These are phyloP conservation scores for Theobroma cacao DNA, from an alignment of 345 rosid genomes.

Conservation along the genomic window DNA sequence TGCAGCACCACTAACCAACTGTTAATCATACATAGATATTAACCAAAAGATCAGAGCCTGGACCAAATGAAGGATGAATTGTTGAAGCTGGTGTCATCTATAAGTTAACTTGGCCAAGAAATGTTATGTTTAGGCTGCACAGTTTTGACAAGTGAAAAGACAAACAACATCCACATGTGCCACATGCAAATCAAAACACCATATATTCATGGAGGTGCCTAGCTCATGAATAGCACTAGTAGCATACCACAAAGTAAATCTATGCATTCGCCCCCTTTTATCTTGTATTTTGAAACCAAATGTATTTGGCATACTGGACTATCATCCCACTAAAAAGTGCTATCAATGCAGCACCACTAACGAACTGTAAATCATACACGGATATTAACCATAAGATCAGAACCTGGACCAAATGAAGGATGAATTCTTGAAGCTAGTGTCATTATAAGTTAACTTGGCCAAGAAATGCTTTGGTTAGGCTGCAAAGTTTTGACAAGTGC, in stretches of 20 bases:
- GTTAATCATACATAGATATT: not conserved
- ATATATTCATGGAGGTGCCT: not conserved
- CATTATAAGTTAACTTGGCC: not conserved
- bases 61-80: not conserved
- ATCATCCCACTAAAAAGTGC: not conserved
- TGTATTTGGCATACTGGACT: slow-evolving; percentile 31
- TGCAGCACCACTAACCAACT: not conserved
- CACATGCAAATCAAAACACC: slow-evolving; percentile 2
- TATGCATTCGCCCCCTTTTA: slow-evolving; percentile 78
- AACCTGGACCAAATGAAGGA: not conserved
- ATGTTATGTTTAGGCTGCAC: not conserved
- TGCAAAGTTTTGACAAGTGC: not conserved
- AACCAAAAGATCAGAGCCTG: not conserved
- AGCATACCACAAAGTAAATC: slow-evolving; percentile 85
- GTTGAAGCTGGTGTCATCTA: not conserved
- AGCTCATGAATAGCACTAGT: not conserved
- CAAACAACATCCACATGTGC: slow-evolving; percentile 7
- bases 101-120: not conserved
- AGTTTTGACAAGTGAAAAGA: not conserved
- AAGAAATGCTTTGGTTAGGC: not conserved
- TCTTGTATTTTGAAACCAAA: slow-evolving; percentile 91
- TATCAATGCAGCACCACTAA: not conserved
- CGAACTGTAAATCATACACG: not conserved
- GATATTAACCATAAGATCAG: not conserved
- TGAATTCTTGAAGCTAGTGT: not conserved